A percentile compares a stretch with the other conserved stretches of the same genome.
These are phyloP conservation scores for Gossypium arboreum DNA, from an alignment of 345 rosid species.

Conservation along the genomic window DNA sequence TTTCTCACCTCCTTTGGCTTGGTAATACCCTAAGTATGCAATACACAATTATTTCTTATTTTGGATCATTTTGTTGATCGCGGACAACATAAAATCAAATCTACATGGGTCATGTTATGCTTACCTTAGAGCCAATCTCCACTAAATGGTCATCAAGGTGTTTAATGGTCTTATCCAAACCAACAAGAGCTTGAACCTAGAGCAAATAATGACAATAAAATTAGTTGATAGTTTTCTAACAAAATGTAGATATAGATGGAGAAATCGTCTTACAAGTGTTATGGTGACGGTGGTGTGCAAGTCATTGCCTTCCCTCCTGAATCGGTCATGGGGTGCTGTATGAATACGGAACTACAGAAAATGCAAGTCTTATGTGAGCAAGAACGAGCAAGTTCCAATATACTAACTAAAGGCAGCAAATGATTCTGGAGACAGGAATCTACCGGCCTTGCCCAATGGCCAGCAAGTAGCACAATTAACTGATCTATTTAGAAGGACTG, in stretches of 20 bases:
- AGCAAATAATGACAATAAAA: not conserved
- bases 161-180: constrained; percentile 85
- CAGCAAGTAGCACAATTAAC: not conserved
- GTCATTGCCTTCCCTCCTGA: constrained; percentile 88
- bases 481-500: not conserved
- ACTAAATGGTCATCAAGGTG: constrained; percentile 98
- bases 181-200: constrained; percentile 96
- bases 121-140: constrained; percentile 79
- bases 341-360: constrained; percentile 74
- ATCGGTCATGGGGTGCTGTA: constrained; percentile 73
- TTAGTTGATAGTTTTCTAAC: not conserved
- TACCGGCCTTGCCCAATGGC: not conserved
- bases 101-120: not conserved
- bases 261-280: constrained; percentile 60
- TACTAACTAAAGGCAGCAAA: not conserved
- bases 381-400: not conserved
- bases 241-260: not conserved
- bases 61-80: not conserved
- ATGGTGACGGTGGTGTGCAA: constrained; percentile 80
- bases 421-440: not conserved
- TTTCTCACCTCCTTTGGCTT: constrained; percentile 89
- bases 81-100: not conserved
- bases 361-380: not conserved
- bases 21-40: constrained; percentile 65
- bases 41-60: not conserved